These are phyloP conservation scores for Phaeophleospora eucalypticola DNA, from an alignment of 2,329 filamentous ascomycete genomes.

Conservation along the genomic window DNA sequence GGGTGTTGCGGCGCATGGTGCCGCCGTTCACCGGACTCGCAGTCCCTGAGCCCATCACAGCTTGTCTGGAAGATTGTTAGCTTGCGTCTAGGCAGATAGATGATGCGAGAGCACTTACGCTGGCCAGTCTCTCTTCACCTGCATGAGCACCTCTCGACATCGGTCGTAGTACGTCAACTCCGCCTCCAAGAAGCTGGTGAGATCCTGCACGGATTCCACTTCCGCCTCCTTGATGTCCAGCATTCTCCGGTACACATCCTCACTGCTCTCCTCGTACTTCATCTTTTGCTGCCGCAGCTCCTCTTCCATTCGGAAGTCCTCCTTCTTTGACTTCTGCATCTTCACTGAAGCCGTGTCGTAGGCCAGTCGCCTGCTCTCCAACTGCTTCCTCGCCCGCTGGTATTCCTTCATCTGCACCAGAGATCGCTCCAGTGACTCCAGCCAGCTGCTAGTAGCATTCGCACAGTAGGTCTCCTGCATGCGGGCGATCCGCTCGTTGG, in stretches of 20 bases:
- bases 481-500: conserved; percentile 81
- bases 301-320: conserved; percentile 90
- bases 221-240: conserved; percentile 94
- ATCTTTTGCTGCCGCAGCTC: conserved; percentile 86
- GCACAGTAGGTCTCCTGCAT: conserved; percentile 79
- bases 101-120: conserved; percentile 44
- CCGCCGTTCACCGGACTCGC: conserved; percentile 29
- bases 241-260: conserved; percentile 90
- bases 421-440: conserved; percentile 85
- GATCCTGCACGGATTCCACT: conserved; percentile 72
- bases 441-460: conserved; percentile 75
- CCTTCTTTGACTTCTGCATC: conserved; percentile 88
- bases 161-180: conserved; percentile 89
- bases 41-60: conserved; percentile 22
- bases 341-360: conserved; percentile 88
- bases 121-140: conserved; percentile 66
- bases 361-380: conserved; percentile 81
- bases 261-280: conserved; percentile 92
- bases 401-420: conserved; percentile 97
- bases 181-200: conserved; percentile 78
- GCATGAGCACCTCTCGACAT: conserved; percentile 75
- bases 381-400: conserved; percentile 86
- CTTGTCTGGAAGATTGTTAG: conserved; percentile 6
- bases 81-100: neutral
- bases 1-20: conserved; percentile 39